Conservation (phyloP, 2,329 filamentous ascomycete species). For the Aulographum hederae region DNA sequence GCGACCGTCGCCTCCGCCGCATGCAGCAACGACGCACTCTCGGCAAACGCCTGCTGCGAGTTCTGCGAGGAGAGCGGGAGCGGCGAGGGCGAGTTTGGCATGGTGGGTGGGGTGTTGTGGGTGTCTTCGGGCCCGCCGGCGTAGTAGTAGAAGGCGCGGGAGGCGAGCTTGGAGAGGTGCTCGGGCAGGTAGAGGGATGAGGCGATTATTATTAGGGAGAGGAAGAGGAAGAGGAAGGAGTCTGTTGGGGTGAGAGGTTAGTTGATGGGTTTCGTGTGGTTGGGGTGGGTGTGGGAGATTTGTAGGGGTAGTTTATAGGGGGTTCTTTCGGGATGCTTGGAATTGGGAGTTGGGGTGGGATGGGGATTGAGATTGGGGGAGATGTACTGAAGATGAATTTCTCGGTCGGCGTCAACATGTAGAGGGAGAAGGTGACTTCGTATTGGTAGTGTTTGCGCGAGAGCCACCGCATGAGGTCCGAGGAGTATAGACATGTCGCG, state of each 20-base stretch:
- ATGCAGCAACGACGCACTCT: not conserved
- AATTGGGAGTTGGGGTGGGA: too few relatives aligned
- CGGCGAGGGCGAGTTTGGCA: too few relatives aligned
- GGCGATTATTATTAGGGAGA: constrained; percentile 72
- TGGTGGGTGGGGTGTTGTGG: not conserved
- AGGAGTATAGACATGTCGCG: too few relatives aligned
- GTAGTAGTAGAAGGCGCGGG: constrained; percentile 88
- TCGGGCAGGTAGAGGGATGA: constrained; percentile 84
- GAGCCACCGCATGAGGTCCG: constrained; percentile 39
- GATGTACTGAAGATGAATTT: constrained; percentile 95
- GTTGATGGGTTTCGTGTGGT: not conserved
- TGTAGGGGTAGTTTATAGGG: constrained; percentile 2
- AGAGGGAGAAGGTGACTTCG: constrained; percentile 88
- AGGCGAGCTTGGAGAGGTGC: constrained; percentile 65
- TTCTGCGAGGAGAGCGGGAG: constrained; percentile 2
- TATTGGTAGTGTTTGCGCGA: constrained; percentile 95
- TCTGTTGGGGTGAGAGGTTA: constrained; percentile 31
- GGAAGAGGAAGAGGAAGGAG: constrained; percentile 77
- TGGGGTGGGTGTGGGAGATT: constrained; percentile 6
- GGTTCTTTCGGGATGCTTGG: too few relatives aligned
- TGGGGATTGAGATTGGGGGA: too few relatives aligned
- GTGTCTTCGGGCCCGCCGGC: constrained; percentile 46
- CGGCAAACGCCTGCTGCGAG: not conserved
- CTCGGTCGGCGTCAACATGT: constrained; percentile 93
- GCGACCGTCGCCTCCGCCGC: not conserved